Conservation (phyloP, 2,329 filamentous ascomycete genomes). For the Phaeosphaeriaceae sp. region DNA sequence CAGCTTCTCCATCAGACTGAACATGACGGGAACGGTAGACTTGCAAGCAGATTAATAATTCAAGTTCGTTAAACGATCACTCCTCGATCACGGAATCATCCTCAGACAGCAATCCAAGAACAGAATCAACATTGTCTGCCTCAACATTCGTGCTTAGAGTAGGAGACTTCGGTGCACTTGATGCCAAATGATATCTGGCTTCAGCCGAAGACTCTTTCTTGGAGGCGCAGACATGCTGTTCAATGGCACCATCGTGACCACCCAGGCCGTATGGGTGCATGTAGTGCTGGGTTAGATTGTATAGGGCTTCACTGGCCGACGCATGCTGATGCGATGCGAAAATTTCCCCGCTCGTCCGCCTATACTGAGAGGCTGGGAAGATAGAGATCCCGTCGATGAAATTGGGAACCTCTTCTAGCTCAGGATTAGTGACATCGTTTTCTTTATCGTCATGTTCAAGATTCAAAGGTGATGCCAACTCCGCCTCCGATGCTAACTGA, state of each 20-base stretch:
- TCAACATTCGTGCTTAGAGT: too few species aligned
- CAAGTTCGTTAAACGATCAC: too few species aligned
- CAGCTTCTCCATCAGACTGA: too few species aligned
- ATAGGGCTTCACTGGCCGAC: conserved; percentile 14
- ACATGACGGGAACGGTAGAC: too few species aligned
- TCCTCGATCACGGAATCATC: too few species aligned
- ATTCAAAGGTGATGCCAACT: conserved; percentile 21
- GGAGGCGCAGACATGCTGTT: background rate
- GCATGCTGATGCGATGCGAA: conserved; percentile 1
- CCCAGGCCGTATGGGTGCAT: conserved; percentile 21
- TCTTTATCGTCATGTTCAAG: conserved; percentile 33
- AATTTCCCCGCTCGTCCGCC: conserved; percentile 7
- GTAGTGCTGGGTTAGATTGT: background rate
- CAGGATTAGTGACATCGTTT: conserved; percentile 13
- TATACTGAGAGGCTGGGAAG: conserved; percentile 22
- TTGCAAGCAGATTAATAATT: too few species aligned
- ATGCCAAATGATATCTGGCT: background rate
- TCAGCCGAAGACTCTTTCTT: background rate
- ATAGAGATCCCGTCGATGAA: conserved; percentile 13
- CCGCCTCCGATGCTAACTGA: conserved; percentile 23
- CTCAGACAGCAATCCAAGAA: too few species aligned
- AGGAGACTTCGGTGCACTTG: background rate
- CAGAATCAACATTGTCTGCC: background rate
- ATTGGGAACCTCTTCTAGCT: conserved; percentile 4
- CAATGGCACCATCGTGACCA: conserved; percentile 8